phyloP scores from a whole-genome alignment of 768 basidiomycete species.

The Termitomyces sp. region DNA sequence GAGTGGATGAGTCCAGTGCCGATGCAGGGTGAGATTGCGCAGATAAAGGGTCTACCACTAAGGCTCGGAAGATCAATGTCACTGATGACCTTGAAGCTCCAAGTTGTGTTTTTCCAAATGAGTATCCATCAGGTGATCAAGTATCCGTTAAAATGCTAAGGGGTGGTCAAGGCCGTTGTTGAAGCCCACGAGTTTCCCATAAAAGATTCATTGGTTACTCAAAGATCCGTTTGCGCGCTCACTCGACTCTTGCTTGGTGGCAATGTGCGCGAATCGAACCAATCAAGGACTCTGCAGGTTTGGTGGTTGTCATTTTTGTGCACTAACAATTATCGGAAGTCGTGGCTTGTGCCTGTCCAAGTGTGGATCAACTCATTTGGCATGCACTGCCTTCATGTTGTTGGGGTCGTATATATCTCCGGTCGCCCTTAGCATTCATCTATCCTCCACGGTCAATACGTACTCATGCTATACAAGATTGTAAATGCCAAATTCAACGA shows the following conservation, averaged over 20 bases:
- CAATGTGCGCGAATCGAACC: too few relatives aligned
- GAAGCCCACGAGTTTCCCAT: not conserved
- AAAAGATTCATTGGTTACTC: not conserved
- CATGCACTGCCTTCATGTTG: not conserved
- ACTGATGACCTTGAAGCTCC: too few relatives aligned
- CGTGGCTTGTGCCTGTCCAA: not conserved
- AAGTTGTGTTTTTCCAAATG: too few relatives aligned
- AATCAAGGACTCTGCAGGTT: not conserved
- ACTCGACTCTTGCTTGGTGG: not conserved
- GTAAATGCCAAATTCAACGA: constrained; percentile 10
- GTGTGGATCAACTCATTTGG: not conserved
- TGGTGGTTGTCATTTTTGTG: too few relatives aligned
- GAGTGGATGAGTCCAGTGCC: too few relatives aligned
- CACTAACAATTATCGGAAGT: not conserved
- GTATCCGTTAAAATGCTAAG: not conserved
- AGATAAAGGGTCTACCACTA: too few relatives aligned
- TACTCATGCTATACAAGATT: constrained; percentile 4
- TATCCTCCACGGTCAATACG: not conserved
- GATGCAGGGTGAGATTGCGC: too few relatives aligned
- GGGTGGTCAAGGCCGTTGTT: not conserved
- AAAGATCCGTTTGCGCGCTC: not conserved
- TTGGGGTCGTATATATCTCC: not conserved
- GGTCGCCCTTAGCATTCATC: not conserved
- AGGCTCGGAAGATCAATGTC: too few relatives aligned
- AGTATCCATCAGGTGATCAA: not conserved